These are phyloP conservation scores for Zoysia pacifica DNA, from an alignment of 176 grass and related monocot genomes.

Conservation along the genomic window DNA sequence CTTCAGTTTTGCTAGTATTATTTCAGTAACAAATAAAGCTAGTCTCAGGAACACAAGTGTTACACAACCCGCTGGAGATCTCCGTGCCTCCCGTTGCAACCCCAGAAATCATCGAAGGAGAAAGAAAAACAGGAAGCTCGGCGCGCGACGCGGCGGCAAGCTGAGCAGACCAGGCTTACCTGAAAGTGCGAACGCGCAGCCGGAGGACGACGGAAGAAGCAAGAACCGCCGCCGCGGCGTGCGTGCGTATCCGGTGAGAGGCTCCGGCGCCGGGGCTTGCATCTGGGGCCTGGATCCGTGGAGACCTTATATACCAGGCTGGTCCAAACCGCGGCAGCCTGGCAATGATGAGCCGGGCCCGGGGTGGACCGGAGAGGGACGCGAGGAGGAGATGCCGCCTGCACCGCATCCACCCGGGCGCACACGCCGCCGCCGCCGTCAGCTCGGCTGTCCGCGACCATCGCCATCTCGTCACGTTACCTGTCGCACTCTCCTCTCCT, in stretches of 20 bases:
- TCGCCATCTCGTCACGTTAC: background rate
- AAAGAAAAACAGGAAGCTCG: background rate
- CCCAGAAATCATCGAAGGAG: background rate
- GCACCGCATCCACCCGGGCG: constrained; percentile 43
- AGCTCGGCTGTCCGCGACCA: background rate
- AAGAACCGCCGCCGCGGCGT: background rate
- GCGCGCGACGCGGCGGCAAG: background rate
- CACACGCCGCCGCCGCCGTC: constrained; percentile 3
- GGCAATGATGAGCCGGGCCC: background rate
- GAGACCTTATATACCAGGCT: background rate
- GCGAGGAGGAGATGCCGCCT: background rate
- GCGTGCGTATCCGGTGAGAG: background rate
- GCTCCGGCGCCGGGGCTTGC: background rate
- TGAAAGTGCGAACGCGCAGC: background rate
- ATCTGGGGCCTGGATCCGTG: background rate
- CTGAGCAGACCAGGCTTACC: background rate
- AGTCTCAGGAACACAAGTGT: background rate
- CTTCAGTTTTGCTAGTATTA: background rate
- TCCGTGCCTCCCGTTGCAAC: background rate
- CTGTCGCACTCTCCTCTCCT: background rate
- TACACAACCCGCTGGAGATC: background rate
- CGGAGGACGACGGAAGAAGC: background rate
- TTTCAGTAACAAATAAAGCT: background rate
- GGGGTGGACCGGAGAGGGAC: fast-evolving
- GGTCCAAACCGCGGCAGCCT: background rate